A percentile compares a stretch with the other conserved stretches of the same genome.
Conservation (phyloP, 2,329 filamentous ascomycete genomes). For the Aspergillus puulaauensis region DNA sequence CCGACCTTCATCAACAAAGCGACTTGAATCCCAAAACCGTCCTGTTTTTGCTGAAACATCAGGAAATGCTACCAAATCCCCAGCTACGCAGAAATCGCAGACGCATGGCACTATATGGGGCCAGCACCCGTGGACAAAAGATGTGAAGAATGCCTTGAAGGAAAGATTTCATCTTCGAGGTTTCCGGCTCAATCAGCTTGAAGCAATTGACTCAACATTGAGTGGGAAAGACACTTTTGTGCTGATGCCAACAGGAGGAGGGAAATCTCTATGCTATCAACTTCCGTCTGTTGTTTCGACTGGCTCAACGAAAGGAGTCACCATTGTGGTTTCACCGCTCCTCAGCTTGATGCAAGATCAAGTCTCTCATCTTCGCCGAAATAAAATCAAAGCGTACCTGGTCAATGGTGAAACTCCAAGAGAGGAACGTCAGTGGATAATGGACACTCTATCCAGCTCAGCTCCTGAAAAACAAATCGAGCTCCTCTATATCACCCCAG, state of each 20-base stretch:
- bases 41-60: constrained; percentile 43
- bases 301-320: constrained; percentile 79
- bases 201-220: constrained; percentile 93
- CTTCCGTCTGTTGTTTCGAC: constrained; percentile 80
- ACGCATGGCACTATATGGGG: constrained; percentile 48
- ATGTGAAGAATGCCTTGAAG: constrained; percentile 77
- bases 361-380: constrained; percentile 72
- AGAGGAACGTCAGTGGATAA: constrained; percentile 64
- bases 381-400: constrained; percentile 75
- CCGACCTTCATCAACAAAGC: constrained; percentile 14
- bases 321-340: constrained; percentile 90
- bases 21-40: constrained; percentile 24
- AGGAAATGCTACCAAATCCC: constrained; percentile 35
- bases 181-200: constrained; percentile 87
- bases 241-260: constrained; percentile 95
- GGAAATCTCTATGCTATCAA: constrained; percentile 96
- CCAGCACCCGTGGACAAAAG: constrained; percentile 76
- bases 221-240: constrained; percentile 88
- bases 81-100: constrained; percentile 32
- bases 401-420: constrained; percentile 74
- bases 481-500: constrained; percentile 90
- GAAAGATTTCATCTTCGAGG: constrained; percentile 80
- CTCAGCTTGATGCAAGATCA: constrained; percentile 98
- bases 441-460: constrained; percentile 60
- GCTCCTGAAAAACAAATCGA: constrained; percentile 76